Percentiles rank a stretch among this genome's conserved stretches.
phyloP scores from a whole-genome alignment of 1,284 basidiomycete genomes.

The Bjerkandera adusta region DNA sequence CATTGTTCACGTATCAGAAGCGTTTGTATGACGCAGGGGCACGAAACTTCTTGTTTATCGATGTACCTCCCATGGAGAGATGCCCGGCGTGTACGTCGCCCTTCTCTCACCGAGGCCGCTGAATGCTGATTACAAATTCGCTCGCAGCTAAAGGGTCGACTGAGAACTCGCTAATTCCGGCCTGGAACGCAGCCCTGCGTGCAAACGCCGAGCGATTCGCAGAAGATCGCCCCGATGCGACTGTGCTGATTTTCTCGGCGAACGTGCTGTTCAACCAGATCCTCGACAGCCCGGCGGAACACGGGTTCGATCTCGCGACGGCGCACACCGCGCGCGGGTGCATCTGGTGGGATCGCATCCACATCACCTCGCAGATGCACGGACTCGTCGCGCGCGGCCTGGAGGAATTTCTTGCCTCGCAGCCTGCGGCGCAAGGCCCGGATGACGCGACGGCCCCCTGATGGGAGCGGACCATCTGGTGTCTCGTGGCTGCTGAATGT shows the following conservation, averaged over 20 bases:
- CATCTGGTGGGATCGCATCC: conserved; percentile 49
- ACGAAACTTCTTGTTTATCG: conserved; percentile 62
- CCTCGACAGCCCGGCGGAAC: conserved; percentile 40
- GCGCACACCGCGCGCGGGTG: conserved; percentile 30
- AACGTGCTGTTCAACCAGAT: conserved; percentile 44
- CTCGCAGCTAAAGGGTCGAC: too few species aligned
- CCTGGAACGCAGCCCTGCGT: conserved; percentile 47
- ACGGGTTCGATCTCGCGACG: conserved; percentile 40
- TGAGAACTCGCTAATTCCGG: background rate
- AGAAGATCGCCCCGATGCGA: conserved; percentile 38
- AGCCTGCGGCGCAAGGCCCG: conserved; percentile 14
- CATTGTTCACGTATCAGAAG: conserved; percentile 44
- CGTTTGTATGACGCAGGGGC: conserved; percentile 48
- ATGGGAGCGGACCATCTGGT: too few species aligned
- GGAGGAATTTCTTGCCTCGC: conserved; percentile 20
- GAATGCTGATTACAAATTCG: too few species aligned
- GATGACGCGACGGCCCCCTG: too few species aligned
- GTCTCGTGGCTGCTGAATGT: too few species aligned
- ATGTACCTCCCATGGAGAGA: conserved; percentile 57
- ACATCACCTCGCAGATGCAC: conserved; percentile 29
- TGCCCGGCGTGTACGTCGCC: conserved; percentile 44
- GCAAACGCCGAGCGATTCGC: conserved; percentile 35
- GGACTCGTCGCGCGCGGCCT: conserved; percentile 27
- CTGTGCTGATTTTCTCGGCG: conserved; percentile 49
- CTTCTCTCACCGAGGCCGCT: too few species aligned